These are phyloP conservation scores for Claviceps spartinae DNA, from an alignment of 2,329 filamentous ascomycete genomes.

Conservation along the genomic window DNA sequence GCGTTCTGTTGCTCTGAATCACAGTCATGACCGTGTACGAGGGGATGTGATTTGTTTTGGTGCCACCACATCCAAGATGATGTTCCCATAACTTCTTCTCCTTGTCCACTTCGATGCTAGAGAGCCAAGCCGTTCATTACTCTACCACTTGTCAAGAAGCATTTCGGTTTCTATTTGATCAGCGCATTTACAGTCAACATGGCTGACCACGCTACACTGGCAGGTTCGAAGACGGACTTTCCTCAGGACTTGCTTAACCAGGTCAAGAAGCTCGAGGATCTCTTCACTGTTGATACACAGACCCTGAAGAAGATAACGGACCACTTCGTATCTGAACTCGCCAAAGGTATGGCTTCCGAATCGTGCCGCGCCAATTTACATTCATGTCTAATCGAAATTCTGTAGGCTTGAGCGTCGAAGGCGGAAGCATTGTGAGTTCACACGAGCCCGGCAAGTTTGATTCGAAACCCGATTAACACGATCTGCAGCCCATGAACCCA, in stretches of 20 bases:
- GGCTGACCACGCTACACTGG: constrained; percentile 9
- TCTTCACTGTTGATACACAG: constrained; percentile 62
- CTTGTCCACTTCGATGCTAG: not conserved
- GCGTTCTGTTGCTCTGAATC: not conserved
- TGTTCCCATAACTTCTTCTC: not conserved
- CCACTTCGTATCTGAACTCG: constrained; percentile 79
- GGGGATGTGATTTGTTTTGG: not conserved
- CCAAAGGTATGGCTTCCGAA: constrained; percentile 48
- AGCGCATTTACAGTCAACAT: not conserved
- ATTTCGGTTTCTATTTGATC: too few species aligned
- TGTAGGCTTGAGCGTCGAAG: constrained; percentile 67
- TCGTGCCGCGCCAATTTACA: not conserved
- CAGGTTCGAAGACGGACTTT: constrained; percentile 83
- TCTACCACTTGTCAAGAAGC: too few species aligned
- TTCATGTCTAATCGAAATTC: constrained; percentile 7
- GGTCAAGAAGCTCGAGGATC: constrained; percentile 70
- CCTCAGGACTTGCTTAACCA: constrained; percentile 69
- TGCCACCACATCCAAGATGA: not conserved
- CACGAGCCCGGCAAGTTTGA: not conserved
- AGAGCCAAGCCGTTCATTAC: not conserved
- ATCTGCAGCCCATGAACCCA: constrained; percentile 81
- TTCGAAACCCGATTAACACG: constrained; percentile 9
- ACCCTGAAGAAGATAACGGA: constrained; percentile 84
- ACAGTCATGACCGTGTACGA: not conserved
- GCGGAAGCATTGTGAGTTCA: constrained; percentile 73